Base-by-base conservation (phyloP, 2,329 filamentous ascomycete species). In the Fusarium poae region DNA sequence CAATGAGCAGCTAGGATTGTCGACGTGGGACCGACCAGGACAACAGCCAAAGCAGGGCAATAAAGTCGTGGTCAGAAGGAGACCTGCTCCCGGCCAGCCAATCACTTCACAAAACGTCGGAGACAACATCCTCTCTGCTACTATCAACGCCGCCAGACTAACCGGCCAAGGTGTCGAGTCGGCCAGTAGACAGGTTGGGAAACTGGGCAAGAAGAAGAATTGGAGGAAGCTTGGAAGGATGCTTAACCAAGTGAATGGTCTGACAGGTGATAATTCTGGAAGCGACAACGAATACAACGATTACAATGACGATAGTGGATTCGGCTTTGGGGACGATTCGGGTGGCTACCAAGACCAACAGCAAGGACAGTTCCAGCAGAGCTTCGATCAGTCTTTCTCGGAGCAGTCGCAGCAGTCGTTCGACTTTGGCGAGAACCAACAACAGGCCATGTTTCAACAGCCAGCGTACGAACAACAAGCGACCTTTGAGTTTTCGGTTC, bases 11-110 rank as follows among this genome's bases (percentile, higher is more conserved):
- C 32, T 76, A 0, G 74, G 65, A 3, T n/a, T 76, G 3, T 71
- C 72, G 1, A 65, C 73, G 0, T 76, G 75, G 75, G 74, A 76
- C 20, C 58, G 74, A n/a, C 75, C 74, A 4, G 75, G 75, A 3
- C 69, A 74, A 8, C 73, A 71, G 18, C 74, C 74, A 7, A 63
- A 53, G 13, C 56, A 57, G n/a, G 34, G 45, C n/a, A 59, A 27
- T 0, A 65, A 49, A n/a, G 54, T 37, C 1, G 25, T 67, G 15
- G 23, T 54, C 1, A 64, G 57, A 54, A 15, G 6, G 4, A 51
- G 64, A 1, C 50, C 67, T 9, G 67, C 53, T 5, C 50, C 67
- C 6, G 67, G 67, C 6, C 65, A 71, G 32, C 40, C 39, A 1
- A 58, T 37, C 1, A 30, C n/a, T 0, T 44, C 45, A 3, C 49